Evolutionary conservation across 129 eudicot species (phyloP).

Genomic region (Chrysanthemum lavandulifolium): DNA sequence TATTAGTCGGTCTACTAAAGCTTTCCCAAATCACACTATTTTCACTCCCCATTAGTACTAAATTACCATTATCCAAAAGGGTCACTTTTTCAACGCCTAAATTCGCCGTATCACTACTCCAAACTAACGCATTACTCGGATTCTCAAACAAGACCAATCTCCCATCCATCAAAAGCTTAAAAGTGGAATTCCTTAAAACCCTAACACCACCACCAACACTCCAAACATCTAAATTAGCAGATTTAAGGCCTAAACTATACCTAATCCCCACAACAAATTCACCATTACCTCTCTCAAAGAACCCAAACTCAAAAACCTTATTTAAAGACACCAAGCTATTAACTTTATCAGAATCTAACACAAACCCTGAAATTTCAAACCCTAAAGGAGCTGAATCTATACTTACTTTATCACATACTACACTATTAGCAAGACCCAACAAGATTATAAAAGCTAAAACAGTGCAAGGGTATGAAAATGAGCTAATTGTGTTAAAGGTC

Average conservation of each 20-base stretch:
- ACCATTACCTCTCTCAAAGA: conserved; percentile 46
- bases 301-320: conserved; percentile 74
- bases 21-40: conserved; percentile 60
- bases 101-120: conserved; percentile 74
- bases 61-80: conserved; percentile 62
- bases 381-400: conserved; percentile 54
- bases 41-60: conserved; percentile 47
- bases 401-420: conserved; percentile 38
- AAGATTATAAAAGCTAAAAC: conserved; percentile 34
- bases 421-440: conserved; percentile 40
- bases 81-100: conserved; percentile 57
- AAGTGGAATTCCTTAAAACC: conserved; percentile 57
- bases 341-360: conserved; percentile 11
- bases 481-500: conserved; percentile 16
- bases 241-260: conserved; percentile 50
- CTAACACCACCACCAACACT: conserved; percentile 71
- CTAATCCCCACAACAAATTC: conserved; percentile 57
- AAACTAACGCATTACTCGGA: conserved; percentile 41
- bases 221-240: conserved; percentile 65
- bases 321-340: conserved; percentile 58
- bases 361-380: conserved; percentile 51
- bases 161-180: conserved; percentile 60
- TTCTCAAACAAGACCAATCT: conserved; percentile 49
- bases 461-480: conserved; percentile 12
- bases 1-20: conserved; percentile 62